A percentile compares a stretch with the other conserved stretches of the same genome.
phyloP scores from a whole-genome alignment of 768 basidiomycete genomes.

The Cubamyces sp. region DNA sequence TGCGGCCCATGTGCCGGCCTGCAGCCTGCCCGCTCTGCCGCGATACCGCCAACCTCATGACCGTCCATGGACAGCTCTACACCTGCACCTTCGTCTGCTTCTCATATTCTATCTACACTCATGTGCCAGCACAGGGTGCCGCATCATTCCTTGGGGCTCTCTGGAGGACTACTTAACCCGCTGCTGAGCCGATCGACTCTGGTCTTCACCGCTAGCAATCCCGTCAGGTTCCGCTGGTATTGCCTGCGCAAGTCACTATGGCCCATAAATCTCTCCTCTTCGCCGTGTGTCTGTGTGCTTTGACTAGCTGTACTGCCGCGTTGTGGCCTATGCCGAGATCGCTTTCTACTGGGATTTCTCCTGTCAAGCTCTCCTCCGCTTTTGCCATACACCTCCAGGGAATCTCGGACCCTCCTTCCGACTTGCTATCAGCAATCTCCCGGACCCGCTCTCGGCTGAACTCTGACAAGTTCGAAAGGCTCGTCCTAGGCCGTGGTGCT shows the following conservation, averaged over 20 bases:
- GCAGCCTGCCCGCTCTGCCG: not conserved
- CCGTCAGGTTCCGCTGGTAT: too few relatives aligned
- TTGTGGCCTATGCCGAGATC: conserved; percentile 40
- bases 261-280: not conserved
- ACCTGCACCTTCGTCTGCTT: not conserved
- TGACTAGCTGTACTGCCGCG: not conserved
- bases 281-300: not conserved
- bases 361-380: conserved; percentile 43
- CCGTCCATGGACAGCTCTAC: not conserved
- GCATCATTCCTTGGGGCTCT: not conserved
- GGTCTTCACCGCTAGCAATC: not conserved
- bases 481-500: conserved; percentile 45
- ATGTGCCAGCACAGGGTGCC: not conserved
- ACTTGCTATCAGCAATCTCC: conserved; percentile 40
- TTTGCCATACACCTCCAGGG: conserved; percentile 50
- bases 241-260: not conserved
- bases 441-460: conserved; percentile 38
- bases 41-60: not conserved
- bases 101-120: not conserved
- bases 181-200: too few relatives aligned
- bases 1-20: not conserved
- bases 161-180: not conserved
- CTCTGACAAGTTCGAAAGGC: conserved; percentile 43
- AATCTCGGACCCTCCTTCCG: conserved; percentile 38
- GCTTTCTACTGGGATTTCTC: conserved; percentile 29